These are phyloP conservation scores for Aureobasidium sp. DNA, from an alignment of 2,329 filamentous ascomycete species.

Conservation along the genomic window DNA sequence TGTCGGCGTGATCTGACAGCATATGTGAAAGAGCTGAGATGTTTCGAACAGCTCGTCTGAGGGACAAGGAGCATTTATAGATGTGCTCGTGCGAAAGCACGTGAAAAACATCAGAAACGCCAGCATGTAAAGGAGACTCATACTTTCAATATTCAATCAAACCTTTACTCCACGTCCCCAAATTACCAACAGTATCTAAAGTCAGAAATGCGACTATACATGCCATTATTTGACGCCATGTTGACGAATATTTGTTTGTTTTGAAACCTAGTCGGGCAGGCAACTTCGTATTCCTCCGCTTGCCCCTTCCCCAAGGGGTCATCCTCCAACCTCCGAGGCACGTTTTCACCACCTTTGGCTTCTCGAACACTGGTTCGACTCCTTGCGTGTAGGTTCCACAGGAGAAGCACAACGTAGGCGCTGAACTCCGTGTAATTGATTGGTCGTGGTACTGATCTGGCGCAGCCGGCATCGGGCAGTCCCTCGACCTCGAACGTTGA, in stretches of 20 bases:
- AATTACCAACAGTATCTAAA: neutral
- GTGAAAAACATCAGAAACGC: too few species aligned
- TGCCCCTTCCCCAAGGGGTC: neutral
- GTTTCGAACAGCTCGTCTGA: neutral
- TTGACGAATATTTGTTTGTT: neutral
- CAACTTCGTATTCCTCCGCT: neutral
- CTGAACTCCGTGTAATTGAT: neutral
- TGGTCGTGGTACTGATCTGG: neutral
- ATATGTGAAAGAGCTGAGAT: neutral
- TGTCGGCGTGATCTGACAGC: neutral
- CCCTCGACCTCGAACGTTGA: neutral
- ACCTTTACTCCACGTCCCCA: neutral
- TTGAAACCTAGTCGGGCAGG: neutral
- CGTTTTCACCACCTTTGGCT: neutral
- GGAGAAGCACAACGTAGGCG: neutral
- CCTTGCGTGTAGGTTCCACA: neutral
- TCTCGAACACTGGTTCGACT: neutral
- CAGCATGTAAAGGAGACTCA: neutral
- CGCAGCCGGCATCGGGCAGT: neutral
- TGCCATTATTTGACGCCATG: neutral
- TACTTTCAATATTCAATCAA: constrained; percentile 1
- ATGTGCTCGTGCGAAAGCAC: neutral
- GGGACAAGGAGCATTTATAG: neutral
- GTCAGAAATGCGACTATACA: neutral
- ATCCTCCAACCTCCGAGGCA: neutral